These are phyloP conservation scores for Grosmannia huntii DNA, from an alignment of 2,329 filamentous ascomycete species.

Conservation along the genomic window DNA sequence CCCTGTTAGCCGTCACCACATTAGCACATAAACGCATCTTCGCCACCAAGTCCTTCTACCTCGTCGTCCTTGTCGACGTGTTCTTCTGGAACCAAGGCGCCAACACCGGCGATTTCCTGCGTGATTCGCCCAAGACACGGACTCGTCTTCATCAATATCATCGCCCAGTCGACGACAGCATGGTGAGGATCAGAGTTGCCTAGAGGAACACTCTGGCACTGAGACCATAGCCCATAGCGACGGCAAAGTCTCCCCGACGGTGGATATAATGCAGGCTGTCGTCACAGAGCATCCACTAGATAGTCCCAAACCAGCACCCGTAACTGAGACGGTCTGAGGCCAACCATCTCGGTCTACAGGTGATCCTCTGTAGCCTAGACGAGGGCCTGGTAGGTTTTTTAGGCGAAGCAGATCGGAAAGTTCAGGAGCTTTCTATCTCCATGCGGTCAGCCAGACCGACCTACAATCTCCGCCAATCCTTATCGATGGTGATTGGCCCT, in stretches of 20 bases:
- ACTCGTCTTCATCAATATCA: slow-evolving; percentile 28
- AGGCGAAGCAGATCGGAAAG: too few species aligned
- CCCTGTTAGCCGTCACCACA: not conserved
- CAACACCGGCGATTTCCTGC: slow-evolving; percentile 33
- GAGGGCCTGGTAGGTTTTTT: too few species aligned
- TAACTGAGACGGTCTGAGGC: too few species aligned
- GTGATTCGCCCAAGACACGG: slow-evolving; percentile 31
- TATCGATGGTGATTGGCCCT: too few species aligned
- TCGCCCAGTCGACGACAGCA: slow-evolving; percentile 41
- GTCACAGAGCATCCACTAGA: not conserved
- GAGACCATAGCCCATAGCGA: not conserved
- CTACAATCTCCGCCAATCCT: too few species aligned
- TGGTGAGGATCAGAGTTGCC: slow-evolving; percentile 22
- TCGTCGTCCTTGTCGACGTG: slow-evolving; percentile 34
- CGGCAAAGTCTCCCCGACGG: not conserved
- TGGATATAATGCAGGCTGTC: not conserved
- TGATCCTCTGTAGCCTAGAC: too few species aligned
- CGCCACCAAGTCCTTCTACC: slow-evolving; percentile 29
- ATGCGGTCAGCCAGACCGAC: too few species aligned
- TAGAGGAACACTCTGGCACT: not conserved
- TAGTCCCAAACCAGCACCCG: too few species aligned
- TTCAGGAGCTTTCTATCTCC: too few species aligned
- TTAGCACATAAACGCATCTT: slow-evolving; percentile 15
- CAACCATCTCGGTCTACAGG: too few species aligned
- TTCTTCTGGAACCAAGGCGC: slow-evolving; percentile 45